These are phyloP conservation scores for Coniochaeta sp. DNA, from an alignment of 2,329 filamentous ascomycete genomes.

Conservation along the genomic window DNA sequence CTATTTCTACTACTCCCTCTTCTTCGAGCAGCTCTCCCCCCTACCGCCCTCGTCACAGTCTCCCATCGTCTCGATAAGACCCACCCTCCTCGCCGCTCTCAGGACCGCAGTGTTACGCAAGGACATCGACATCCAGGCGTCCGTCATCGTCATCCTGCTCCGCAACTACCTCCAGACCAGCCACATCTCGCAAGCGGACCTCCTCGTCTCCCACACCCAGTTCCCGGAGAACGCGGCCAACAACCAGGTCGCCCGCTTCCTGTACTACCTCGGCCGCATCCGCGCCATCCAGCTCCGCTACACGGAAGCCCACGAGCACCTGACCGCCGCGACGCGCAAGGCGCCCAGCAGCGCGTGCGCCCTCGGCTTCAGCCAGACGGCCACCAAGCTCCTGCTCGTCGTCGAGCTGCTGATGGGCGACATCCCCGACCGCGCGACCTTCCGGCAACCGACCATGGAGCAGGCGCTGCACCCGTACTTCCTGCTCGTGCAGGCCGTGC, in stretches of 20 bases:
- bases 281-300: conserved; percentile 94
- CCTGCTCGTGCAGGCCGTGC: conserved; percentile 86
- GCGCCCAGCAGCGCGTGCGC: conserved; percentile 85
- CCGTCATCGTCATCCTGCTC: conserved; percentile 88
- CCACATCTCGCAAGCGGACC: conserved; percentile 93
- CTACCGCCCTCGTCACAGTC: conserved; percentile 85
- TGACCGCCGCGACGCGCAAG: conserved; percentile 90
- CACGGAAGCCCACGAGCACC: conserved; percentile 91
- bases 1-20: conserved; percentile 96
- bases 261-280: conserved; percentile 96
- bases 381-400: conserved; percentile 91
- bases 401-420: conserved; percentile 98
- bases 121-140: conserved; percentile 94
- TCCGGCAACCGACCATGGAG: conserved; percentile 84
- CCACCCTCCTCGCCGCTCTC: conserved; percentile 78
- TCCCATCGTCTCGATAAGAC: conserved; percentile 78
- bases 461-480: conserved; percentile 87
- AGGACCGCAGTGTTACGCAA: conserved; percentile 94
- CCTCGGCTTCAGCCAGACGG: conserved; percentile 90
- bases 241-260: conserved; percentile 94
- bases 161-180: conserved; percentile 95
- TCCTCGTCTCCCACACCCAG: conserved; percentile 90
- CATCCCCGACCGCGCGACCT: conserved; percentile 90
- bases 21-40: conserved; percentile 84
- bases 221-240: conserved; percentile 93